Evolutionary conservation across 2,329 filamentous ascomycete species (phyloP).

Genomic region (Salinomyces thailandicus): DNA sequence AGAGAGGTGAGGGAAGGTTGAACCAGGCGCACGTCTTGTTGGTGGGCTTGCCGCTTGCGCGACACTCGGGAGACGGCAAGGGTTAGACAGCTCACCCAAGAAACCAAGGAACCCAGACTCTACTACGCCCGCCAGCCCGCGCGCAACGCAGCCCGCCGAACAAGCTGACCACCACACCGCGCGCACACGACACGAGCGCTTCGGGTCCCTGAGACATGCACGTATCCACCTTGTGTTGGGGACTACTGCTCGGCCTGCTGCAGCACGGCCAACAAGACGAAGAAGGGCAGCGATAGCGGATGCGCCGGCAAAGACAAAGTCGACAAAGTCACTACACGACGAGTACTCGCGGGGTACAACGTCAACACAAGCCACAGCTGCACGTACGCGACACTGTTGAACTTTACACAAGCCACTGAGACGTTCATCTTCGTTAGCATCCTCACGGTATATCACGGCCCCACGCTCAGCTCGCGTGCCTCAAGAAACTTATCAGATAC

Average conservation of each 20-base stretch:
- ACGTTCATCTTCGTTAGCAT: not conserved
- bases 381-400: not conserved
- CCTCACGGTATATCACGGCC: too few species aligned
- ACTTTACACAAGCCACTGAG: too few species aligned
- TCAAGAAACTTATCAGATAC: too few species aligned
- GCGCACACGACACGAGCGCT: not conserved
- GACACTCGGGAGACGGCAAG: too few species aligned
- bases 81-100: too few species aligned
- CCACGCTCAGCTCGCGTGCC: too few species aligned
- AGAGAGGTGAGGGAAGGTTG: conserved; percentile 7
- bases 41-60: not conserved
- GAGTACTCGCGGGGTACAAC: conserved; percentile 1
- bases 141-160: not conserved
- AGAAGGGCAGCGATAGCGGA: conserved; percentile 13
- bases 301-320: conserved; percentile 8
- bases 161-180: not conserved
- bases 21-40: not conserved
- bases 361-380: conserved; percentile 3
- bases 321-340: conserved; percentile 3
- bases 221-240: conserved; percentile 11
- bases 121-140: too few species aligned
- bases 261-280: conserved; percentile 8
- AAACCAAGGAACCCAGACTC: too few species aligned
- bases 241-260: conserved; percentile 9
- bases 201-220: conserved; percentile 3